phyloP scores from a whole-genome alignment of 768 basidiomycete species.

The Pisolithus tinctorius region DNA sequence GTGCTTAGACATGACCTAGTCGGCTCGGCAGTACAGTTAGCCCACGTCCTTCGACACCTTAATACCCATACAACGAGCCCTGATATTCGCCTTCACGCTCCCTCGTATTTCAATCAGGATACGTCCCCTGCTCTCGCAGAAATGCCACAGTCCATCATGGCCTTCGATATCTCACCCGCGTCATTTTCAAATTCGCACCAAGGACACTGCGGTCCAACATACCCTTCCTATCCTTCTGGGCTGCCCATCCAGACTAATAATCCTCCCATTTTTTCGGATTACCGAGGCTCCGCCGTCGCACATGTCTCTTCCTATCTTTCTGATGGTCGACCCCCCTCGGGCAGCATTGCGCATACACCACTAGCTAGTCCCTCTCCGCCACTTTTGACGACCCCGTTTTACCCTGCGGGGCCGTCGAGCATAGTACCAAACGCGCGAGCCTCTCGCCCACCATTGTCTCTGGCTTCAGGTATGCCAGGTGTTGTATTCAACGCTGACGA shows the following conservation, averaged over 20 bases:
- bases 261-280: slow-evolving; percentile 12
- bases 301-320: slow-evolving; percentile 10
- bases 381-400: slow-evolving; percentile 24
- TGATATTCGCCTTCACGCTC: slow-evolving; percentile 32
- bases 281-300: slow-evolving; percentile 4
- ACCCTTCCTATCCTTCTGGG: slow-evolving; percentile 10
- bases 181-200: slow-evolving; percentile 8
- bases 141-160: slow-evolving; percentile 32
- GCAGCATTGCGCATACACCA: slow-evolving; percentile 3
- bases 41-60: slow-evolving; percentile 47
- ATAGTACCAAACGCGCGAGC: slow-evolving; percentile 1
- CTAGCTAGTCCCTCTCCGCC: slow-evolving; percentile 20
- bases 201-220: slow-evolving; percentile 6
- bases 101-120: slow-evolving; percentile 28
- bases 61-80: slow-evolving; percentile 25
- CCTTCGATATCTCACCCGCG: slow-evolving; percentile 6
- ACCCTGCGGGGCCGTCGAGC: slow-evolving; percentile 13
- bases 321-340: slow-evolving; percentile 4
- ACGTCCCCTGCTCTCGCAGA: slow-evolving; percentile 29
- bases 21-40: slow-evolving; percentile 56
- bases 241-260: slow-evolving; percentile 6
- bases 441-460: slow-evolving; percentile 6
- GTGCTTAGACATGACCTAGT: slow-evolving; percentile 59
- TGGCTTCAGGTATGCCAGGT: slow-evolving; percentile 13
- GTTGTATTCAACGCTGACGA: slow-evolving; percentile 9